A percentile compares a stretch with the other conserved stretches of the same genome.
Conservation (phyloP, 352 stramenopile species). For the Halophytophthora polymorphica region DNA sequence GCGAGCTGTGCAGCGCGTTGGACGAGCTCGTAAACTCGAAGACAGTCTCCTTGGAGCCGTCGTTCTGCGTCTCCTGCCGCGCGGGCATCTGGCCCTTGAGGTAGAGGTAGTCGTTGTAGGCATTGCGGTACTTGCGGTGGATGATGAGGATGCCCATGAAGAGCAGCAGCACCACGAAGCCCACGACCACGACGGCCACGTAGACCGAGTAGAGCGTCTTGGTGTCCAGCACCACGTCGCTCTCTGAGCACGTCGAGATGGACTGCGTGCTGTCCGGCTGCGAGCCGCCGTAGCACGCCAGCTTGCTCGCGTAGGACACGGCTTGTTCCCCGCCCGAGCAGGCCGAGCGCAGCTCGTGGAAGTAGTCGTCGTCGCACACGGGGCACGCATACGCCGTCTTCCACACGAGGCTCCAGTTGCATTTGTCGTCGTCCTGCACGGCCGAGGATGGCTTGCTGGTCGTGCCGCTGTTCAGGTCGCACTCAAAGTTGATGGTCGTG, state of each 20-base stretch:
- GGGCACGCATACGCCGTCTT: conserved; percentile 68
- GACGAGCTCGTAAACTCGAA: conserved; percentile 73
- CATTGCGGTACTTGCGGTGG: conserved; percentile 76
- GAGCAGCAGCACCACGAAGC: conserved; percentile 62
- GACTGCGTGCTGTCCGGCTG: conserved; percentile 36
- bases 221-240: conserved; percentile 67
- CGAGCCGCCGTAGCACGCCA: conserved; percentile 57
- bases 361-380: conserved; percentile 59
- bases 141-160: conserved; percentile 64
- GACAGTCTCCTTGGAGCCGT: conserved; percentile 65
- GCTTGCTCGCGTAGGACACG: conserved; percentile 51
- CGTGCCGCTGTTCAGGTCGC: conserved; percentile 63
- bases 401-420: conserved; percentile 61
- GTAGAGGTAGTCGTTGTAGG: conserved; percentile 82
- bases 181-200: conserved; percentile 54
- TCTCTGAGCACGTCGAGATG: conserved; percentile 59
- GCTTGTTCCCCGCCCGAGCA: conserved; percentile 59
- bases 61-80: conserved; percentile 45
- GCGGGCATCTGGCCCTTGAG: conserved; percentile 73
- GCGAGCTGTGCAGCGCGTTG: conserved; percentile 47
- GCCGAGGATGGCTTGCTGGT: conserved; percentile 31
- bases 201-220: conserved; percentile 75
- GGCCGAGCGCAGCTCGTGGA: conserved; percentile 56
- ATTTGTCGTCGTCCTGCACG: conserved; percentile 42
- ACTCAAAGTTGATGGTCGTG: conserved; percentile 66